These are phyloP conservation scores for Raphanus sativus DNA, from an alignment of 345 rosid genomes.

Conservation along the genomic window DNA sequence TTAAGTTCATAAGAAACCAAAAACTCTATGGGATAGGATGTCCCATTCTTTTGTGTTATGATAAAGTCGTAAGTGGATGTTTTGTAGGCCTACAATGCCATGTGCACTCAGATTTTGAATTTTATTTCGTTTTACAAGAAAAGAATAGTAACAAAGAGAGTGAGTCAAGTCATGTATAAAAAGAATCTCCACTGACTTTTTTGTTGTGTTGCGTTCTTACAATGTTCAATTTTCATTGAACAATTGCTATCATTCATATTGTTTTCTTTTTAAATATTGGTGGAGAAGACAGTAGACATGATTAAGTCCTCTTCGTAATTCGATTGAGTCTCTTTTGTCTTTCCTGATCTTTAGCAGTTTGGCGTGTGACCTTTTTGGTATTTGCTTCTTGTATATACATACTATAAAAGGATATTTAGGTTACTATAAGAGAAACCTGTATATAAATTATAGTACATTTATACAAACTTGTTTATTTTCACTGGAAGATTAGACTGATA, in stretches of 20 bases:
- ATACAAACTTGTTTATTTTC: neutral
- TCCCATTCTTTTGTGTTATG: conserved; percentile 27
- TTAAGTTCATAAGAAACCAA: conserved; percentile 18
- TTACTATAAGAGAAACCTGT: neutral
- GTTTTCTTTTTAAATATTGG: conserved; percentile 1
- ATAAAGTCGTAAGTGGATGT: conserved; percentile 35
- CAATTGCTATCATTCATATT: conserved; percentile 10
- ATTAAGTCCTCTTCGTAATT: conserved; percentile 1
- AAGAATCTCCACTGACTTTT: conserved; percentile 13
- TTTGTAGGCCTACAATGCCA: conserved; percentile 36
- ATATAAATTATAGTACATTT: neutral
- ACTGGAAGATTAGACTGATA: neutral
- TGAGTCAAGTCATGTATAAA: conserved; percentile 7
- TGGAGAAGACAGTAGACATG: conserved; percentile 2
- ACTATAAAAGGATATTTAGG: neutral
- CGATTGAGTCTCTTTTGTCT: neutral
- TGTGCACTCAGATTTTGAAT: conserved; percentile 33
- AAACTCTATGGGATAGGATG: conserved; percentile 11
- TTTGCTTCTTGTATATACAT: neutral
- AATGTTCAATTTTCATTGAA: neutral
- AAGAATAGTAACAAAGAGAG: neutral
- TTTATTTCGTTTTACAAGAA: neutral
- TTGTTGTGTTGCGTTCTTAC: conserved; percentile 27
- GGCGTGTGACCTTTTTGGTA: neutral
- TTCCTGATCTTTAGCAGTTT: neutral